Evolutionary conservation across 139 green algal species (phyloP).

Genomic region (Spirogloea muscicola): DNA sequence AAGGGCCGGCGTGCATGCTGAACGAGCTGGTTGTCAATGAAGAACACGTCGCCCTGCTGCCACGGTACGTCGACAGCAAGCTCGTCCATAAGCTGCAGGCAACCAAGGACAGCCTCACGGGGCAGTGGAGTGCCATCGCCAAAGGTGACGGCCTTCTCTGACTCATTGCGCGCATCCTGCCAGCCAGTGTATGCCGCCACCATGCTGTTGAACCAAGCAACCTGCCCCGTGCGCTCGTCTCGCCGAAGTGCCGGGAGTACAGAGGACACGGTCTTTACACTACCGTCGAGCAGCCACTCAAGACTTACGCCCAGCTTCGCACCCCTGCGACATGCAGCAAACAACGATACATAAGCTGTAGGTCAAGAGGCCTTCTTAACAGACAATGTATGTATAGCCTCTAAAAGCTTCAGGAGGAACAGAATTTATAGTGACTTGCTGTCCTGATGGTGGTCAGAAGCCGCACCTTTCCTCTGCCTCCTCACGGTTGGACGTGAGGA

Average conservation of each 20-base stretch:
- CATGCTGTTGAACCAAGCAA: constrained; percentile 43
- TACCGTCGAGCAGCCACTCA: constrained; percentile 30
- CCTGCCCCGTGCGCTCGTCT: constrained; percentile 6
- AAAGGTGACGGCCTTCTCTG: constrained; percentile 24
- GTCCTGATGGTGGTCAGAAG: too few relatives aligned
- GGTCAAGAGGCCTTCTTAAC: too few relatives aligned
- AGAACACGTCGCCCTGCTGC: constrained; percentile 27
- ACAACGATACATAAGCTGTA: not conserved
- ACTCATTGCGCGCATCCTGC: constrained; percentile 35
- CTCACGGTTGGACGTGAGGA: not conserved
- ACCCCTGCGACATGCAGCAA: constrained; percentile 4
- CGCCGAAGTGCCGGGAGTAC: constrained; percentile 5
- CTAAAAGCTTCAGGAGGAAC: too few relatives aligned
- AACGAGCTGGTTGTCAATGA: constrained; percentile 26
- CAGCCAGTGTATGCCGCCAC: constrained; percentile 39
- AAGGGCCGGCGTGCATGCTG: constrained; percentile 23
- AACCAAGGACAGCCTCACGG: not conserved
- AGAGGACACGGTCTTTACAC: constrained; percentile 24
- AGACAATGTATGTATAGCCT: too few relatives aligned
- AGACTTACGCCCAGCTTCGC: constrained; percentile 14
- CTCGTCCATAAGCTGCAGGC: constrained; percentile 29
- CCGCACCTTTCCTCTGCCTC: constrained; percentile 20
- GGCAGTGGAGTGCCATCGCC: constrained; percentile 18
- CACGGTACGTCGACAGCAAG: constrained; percentile 25
- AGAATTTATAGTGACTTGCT: too few relatives aligned